Evolutionary conservation across 2,329 filamentous ascomycete genomes (phyloP).

Genomic region (Paraphoma sp.): DNA sequence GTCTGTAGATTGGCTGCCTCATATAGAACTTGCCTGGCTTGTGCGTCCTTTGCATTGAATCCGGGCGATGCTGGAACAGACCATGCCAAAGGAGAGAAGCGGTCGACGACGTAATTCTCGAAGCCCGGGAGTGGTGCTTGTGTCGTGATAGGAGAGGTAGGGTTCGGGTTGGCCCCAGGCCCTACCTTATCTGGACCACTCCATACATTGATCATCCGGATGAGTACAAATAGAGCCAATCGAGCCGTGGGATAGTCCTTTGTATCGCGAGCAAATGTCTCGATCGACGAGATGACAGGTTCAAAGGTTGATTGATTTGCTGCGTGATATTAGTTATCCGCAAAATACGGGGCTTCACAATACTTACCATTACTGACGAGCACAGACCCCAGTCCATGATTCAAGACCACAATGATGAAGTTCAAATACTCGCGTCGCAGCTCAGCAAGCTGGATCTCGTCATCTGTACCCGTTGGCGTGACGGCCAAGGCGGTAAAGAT

Average conservation of each 20-base stretch:
- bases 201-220: constrained; percentile 86
- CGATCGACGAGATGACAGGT: constrained; percentile 82
- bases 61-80: constrained; percentile 78
- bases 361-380: constrained; percentile 76
- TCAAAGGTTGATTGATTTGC: constrained; percentile 92
- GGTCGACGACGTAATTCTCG: constrained; percentile 85
- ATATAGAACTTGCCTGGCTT: constrained; percentile 83
- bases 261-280: constrained; percentile 81
- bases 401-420: constrained; percentile 87
- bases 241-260: constrained; percentile 70
- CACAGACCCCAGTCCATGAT: constrained; percentile 86
- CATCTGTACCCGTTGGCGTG: constrained; percentile 87
- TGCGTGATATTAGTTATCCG: constrained; percentile 23
- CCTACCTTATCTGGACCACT: constrained; percentile 76
- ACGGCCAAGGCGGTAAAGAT: constrained; percentile 87
- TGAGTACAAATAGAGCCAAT: constrained; percentile 82
- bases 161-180: constrained; percentile 33
- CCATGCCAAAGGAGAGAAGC: constrained; percentile 91
- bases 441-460: constrained; percentile 93
- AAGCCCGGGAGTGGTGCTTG: constrained; percentile 78
- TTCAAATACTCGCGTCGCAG: constrained; percentile 93
- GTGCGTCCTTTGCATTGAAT: constrained; percentile 86
- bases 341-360: too few species aligned
- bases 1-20: constrained; percentile 90
- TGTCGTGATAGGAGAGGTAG: constrained; percentile 57